Percentiles rank a stretch among this genome's conserved stretches.
Evolutionary conservation across 192 early-diverging fungal species (phyloP).

Genomic region (Coemansia biformis): DNA sequence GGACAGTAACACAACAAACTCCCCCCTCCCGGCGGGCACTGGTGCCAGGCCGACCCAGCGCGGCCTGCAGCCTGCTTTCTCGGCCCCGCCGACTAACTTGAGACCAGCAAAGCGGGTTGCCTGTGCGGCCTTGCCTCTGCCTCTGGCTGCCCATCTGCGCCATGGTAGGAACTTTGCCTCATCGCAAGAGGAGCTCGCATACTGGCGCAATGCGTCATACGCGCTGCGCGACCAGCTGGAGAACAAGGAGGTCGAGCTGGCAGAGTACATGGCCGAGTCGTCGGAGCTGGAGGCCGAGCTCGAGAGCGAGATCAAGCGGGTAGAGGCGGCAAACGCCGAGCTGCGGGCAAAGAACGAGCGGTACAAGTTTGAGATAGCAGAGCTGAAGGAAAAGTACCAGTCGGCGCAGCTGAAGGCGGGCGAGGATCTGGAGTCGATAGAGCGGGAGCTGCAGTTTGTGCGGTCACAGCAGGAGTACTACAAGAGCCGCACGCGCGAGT

Average conservation of each 20-base stretch:
- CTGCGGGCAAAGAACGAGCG: slow-evolving; percentile 60
- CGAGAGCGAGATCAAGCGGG: slow-evolving; percentile 63
- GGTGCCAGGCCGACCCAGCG: too few relatives aligned
- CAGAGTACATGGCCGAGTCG: slow-evolving; percentile 63
- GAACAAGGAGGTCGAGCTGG: slow-evolving; percentile 57
- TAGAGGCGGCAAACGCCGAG: slow-evolving; percentile 62
- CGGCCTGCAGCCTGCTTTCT: too few relatives aligned
- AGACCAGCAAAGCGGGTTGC: too few relatives aligned
- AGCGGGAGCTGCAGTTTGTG: slow-evolving; percentile 68
- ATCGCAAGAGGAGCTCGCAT: slow-evolving; percentile 61
- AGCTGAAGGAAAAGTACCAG: slow-evolving; percentile 72
- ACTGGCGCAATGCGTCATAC: slow-evolving; percentile 55
- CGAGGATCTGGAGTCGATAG: slow-evolving; percentile 59
- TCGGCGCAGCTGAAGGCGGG: slow-evolving; percentile 62
- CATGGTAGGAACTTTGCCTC: slow-evolving; percentile 46
- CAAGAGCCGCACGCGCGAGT: slow-evolving; percentile 63
- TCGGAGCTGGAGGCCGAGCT: slow-evolving; percentile 67
- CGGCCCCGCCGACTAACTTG: too few relatives aligned
- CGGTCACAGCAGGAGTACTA: slow-evolving; percentile 64
- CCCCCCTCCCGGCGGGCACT: too few relatives aligned
- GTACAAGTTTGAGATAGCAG: slow-evolving; percentile 60
- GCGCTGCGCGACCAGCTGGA: slow-evolving; percentile 52
- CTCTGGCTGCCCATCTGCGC: too few relatives aligned
- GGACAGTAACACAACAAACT: too few relatives aligned
- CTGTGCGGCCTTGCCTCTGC: too few relatives aligned